Percentiles rank a stretch among this genome's conserved stretches.
Conservation (phyloP, 2,329 filamentous ascomycete species). For the Cladosporium sp. region DNA sequence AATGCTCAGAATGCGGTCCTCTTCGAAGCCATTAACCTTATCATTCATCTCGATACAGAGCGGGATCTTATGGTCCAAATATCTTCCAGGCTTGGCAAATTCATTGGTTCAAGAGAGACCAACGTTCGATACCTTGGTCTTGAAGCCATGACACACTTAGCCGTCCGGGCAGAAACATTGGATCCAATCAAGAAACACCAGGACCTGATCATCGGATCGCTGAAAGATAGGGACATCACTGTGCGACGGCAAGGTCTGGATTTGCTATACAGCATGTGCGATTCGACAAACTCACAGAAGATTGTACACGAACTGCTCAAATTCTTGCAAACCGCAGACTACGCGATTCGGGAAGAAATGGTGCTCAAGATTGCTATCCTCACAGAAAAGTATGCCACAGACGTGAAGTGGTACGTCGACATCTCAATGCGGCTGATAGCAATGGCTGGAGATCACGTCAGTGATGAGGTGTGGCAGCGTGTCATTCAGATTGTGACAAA, state of each 20-base stretch:
- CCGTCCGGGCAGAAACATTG: constrained; percentile 85
- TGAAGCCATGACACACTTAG: constrained; percentile 97
- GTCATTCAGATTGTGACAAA: constrained; percentile 99
- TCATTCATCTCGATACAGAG: constrained; percentile 95
- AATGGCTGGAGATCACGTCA: constrained; percentile 96
- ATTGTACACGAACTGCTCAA: constrained; percentile 92
- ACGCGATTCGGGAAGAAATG: constrained; percentile 98
- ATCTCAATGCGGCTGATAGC: constrained; percentile 91
- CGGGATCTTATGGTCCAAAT: constrained; percentile 94
- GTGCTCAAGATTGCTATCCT: constrained; percentile 97
- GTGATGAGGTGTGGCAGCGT: constrained; percentile 97
- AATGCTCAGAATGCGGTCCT: constrained; percentile 97
- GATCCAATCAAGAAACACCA: constrained; percentile 98
- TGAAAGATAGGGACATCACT: constrained; percentile 94
- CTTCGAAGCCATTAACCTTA: constrained; percentile 97
- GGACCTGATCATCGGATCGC: constrained; percentile 86
- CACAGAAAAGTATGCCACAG: constrained; percentile 96
- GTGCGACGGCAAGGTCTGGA: constrained; percentile 94
- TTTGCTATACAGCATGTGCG: constrained; percentile 98
- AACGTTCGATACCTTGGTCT: constrained; percentile 94
- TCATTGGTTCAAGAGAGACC: constrained; percentile 94
- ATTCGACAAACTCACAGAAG: constrained; percentile 85
- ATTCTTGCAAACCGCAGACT: constrained; percentile 94
- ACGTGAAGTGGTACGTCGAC: constrained; percentile 99
- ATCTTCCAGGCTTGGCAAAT: constrained; percentile 82